Base-by-base conservation (phyloP, 805 yeast genomes). In the Saturnispora gosingensis region DNA sequence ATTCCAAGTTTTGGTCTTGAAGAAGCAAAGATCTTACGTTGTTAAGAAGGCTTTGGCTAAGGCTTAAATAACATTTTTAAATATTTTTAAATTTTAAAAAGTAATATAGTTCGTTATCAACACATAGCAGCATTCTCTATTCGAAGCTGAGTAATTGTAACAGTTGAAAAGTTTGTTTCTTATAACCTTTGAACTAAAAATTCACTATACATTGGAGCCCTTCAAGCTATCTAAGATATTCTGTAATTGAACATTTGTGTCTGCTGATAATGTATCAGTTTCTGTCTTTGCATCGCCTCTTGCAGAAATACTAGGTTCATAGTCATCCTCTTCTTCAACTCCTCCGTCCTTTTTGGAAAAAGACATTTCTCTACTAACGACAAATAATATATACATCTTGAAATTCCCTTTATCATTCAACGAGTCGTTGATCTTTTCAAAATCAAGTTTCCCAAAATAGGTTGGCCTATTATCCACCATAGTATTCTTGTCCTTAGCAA, bases 1-100 rank as follows among this genome's bases (percentile, higher is more conserved):
- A 84, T 93, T 93, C 97, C 97, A 91, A 83, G 99, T 91, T 67
- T 72, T 86, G 75, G 95, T 89, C 67, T 83, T 89, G 74, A 93
- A 86, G 86, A 93, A 91, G 84, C 97, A 95, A 82, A 88, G 88
- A 79, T 86, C 89, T 79, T 85, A 75, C 73, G 87, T 89, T 76
- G 91, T 88, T 70, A 88, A 85, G 81, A 90, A 88, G 82, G 95
- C 95, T 75, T 83, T 86, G 70, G 96, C 96, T 71, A 89, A 90
- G 85, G 96, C 95, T 76, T 85, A 83, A 78, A 67, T 68, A 46
- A 48, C 36, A 43, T 53, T 22, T 40, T 40, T 40, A 24, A 40
- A 40, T 24, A 13, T 24, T 24, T 24, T 24, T 18, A 40, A 40
- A 24, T 40, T 40, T 40, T 24, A 40, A 40, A 40, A 40, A 24